Evolutionary conservation across 2,329 filamentous ascomycete genomes (phyloP), one percentile per base, ranked within the genome.

Genomic region (Scedosporium apiospermum): DNA sequence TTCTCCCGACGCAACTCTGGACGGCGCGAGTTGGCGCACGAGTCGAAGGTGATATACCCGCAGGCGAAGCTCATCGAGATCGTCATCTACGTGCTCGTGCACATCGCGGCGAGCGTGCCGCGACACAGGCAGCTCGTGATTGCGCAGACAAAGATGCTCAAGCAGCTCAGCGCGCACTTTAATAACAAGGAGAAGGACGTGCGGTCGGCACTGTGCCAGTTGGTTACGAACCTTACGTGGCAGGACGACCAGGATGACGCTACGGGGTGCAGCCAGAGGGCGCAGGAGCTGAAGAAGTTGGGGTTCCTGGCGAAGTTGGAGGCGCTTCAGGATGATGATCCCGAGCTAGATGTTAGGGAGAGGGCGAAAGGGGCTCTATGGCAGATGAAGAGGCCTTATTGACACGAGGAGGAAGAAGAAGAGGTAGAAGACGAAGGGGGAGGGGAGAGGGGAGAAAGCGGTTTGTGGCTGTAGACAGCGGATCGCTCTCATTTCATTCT

Each of bases 201-300:
- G 6, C 87, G 93, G 5, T 82, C 87, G 21, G 88, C 88, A 57
- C 85, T 95, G 67, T 91, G 91, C 66, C 93, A 93, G 82, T 80
- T 96, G 53, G 82, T 96, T 55, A 89, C 88, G 71, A 97, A 97
- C 71, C 81, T 99, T 53, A 89, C 90, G 0, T 96, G 88, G 80
- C 82, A 88, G 65, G 93, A 97, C 65, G 88, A 93, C 68, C 41
- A 23, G 27, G 80, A 75, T 34, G 92, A 96, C 67, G 77, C 80
- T 21, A 77, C 80, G 23, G 84, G 83, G 9, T 90, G 88, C 65
- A 78, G 82, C 34, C 82, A 87, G 68, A 82, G 95, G 61, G 88
- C 87, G 0, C 72, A 76, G 12, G 87, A 89, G 70, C 78, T 99
- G 55, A 83, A 85, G 71, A 83, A 83, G 61, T 74, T 95, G 27